A percentile compares a stretch with the other conserved stretches of the same genome.
Conservation (phyloP, 2,329 filamentous ascomycete genomes). For the Cytospora mali region DNA sequence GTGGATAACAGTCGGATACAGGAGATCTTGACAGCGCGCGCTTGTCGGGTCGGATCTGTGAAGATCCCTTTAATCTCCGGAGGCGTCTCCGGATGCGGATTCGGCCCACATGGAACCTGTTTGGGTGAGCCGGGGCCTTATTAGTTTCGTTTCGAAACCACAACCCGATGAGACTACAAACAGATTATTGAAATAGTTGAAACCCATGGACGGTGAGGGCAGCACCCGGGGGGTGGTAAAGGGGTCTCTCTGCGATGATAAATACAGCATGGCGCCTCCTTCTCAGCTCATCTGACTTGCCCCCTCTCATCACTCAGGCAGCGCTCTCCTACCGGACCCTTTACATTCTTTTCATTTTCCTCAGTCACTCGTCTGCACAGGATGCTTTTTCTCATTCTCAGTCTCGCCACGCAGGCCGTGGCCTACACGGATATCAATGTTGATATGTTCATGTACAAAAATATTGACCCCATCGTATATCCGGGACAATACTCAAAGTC, state of each 20-base stretch:
- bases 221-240: background rate
- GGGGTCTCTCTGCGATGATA: background rate
- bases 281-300: background rate
- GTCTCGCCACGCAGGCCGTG: conserved; percentile 11
- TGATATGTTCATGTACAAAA: conserved; percentile 38
- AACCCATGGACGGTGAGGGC: background rate
- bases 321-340: background rate
- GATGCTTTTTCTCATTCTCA: conserved; percentile 19
- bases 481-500: conserved; percentile 38
- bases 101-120: background rate
- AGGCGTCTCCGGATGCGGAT: background rate
- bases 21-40: background rate
- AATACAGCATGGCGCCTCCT: background rate
- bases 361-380: conserved; percentile 12
- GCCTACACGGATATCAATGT: conserved; percentile 34
- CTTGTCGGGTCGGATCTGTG: background rate
- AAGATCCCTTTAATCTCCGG: background rate
- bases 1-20: background rate
- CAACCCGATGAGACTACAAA: no score
- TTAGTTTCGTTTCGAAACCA: background rate
- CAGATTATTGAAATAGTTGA: background rate
- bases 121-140: background rate
- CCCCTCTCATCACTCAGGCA: background rate
- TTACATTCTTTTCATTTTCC: conserved; percentile 10
- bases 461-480: conserved; percentile 40